Evolutionary conservation across 169 alveolate genomes (phyloP).

Genomic region (Cryptosporidium tyzzeri): DNA sequence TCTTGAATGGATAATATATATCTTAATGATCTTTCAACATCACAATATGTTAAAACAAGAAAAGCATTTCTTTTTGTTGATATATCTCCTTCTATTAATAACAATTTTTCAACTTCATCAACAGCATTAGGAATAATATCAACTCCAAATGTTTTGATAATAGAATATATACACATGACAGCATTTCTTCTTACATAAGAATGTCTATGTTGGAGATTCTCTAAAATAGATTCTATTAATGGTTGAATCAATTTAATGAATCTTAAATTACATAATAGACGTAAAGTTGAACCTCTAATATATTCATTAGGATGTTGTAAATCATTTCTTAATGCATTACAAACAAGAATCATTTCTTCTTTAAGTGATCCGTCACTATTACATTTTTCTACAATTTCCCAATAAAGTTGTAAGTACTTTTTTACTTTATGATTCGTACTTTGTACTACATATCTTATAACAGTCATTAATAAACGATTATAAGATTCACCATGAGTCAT

Average conservation of each 20-base stretch:
- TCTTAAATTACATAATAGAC: slow-evolving; percentile 92
- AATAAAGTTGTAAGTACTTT: slow-evolving; percentile 92
- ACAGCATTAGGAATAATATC: slow-evolving; percentile 89
- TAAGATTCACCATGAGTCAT: slow-evolving; percentile 77
- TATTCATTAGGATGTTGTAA: slow-evolving; percentile 95
- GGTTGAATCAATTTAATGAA: slow-evolving; percentile 92
- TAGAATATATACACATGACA: slow-evolving; percentile 90
- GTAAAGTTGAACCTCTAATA: slow-evolving; percentile 95
- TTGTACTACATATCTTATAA: slow-evolving; percentile 86
- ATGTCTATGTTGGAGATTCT: slow-evolving; percentile 91
- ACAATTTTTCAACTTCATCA: slow-evolving; percentile 82
- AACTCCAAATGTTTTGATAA: slow-evolving; percentile 88
- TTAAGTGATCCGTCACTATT: slow-evolving; percentile 94
- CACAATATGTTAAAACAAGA: slow-evolving; percentile 86
- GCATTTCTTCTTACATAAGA: slow-evolving; percentile 94
- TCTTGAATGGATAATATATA: slow-evolving; percentile 80
- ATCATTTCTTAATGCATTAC: slow-evolving; percentile 96
- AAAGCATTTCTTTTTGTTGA: slow-evolving; percentile 94
- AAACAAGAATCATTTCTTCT: slow-evolving; percentile 96
- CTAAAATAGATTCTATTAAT: slow-evolving; percentile 90
- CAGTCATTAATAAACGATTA: slow-evolving; percentile 82
- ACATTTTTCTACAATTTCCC: slow-evolving; percentile 95
- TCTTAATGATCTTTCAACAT: slow-evolving; percentile 87
- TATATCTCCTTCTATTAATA: slow-evolving; percentile 88
- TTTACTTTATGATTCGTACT: slow-evolving; percentile 88